Evolutionary conservation across 1,284 basidiomycete species (phyloP), one percentile per base, ranked within the genome.

Genomic region (Fomitopsis schrenkii): DNA sequence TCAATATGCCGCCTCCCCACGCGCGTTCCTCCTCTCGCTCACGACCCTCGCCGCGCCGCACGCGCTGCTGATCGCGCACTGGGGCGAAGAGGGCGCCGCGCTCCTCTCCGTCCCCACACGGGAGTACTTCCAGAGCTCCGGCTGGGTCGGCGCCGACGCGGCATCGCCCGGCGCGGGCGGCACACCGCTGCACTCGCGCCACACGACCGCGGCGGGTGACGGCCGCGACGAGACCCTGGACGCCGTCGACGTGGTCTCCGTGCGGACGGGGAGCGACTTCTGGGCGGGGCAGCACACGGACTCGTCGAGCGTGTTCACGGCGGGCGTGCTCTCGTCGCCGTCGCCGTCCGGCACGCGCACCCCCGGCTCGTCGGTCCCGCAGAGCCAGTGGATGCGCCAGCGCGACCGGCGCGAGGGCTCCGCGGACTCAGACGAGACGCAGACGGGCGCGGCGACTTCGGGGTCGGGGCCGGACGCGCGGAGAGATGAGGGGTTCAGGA

Each of bases 61-160:
- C 68, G 86, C 90, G 0, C 77, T 93, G 0, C 83, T 93, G n/a
- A 81, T 93, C 33, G 89, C 87, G 5, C 79, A 91, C 68, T 92
- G 90, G 83, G 90, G 90, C 12, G 76, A 79, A 28, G 86, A 90
- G 52, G 90, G 90, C 8, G 88, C 87, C 1, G 91, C 91, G 0
- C 84, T 89, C 2, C 81, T 93, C 59, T 91, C 88, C n/a, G 74
- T 93, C 7, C 91, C 91, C 0, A 92, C 90, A 0, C 82, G 83
- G 64, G 91, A 93, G 67, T 93, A 93, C 72, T 90, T 92, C 68
- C 91, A 93, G 67, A 87, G 86, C 64, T 90, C 88, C 0, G 86
- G 86, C 2, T 92, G 90, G 90, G 83, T 87, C 1, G 76, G 75
- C 19, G 48, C 62, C 28, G 48, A 57, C 35, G 14, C 57, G 9